phyloP scores from a whole-genome alignment of 2,329 filamentous ascomycete species.

The Fusarium temperatum region DNA sequence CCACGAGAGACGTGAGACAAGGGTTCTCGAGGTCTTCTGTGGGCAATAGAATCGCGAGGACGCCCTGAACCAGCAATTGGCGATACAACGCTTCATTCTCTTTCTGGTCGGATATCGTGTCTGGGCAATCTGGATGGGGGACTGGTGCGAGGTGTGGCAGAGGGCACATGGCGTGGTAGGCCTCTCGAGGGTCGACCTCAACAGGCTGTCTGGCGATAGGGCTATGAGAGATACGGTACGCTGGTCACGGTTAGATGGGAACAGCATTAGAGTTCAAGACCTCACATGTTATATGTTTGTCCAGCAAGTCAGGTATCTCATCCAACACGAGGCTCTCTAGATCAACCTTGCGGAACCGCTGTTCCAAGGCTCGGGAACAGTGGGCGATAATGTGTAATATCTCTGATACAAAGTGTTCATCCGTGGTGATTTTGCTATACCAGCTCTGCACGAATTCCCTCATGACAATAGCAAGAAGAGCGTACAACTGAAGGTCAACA shows the following conservation, averaged over 20 bases:
- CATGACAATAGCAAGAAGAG: conserved; percentile 87
- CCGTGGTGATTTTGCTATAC: conserved; percentile 92
- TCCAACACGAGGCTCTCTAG: conserved; percentile 84
- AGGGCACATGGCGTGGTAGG: conserved; percentile 87
- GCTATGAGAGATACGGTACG: conserved; percentile 74
- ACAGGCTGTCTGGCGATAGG: conserved; percentile 67
- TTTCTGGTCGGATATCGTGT: conserved; percentile 67
- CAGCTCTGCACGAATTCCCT: conserved; percentile 91
- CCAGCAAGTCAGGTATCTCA: conserved; percentile 83
- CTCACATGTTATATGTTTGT: conserved; percentile 81
- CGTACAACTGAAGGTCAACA: conserved; percentile 92
- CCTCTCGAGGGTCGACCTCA: conserved; percentile 67
- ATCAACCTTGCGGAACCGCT: conserved; percentile 84
- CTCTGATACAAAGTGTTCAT: conserved; percentile 88
- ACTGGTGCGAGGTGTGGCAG: conserved; percentile 83
- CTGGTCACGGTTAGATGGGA: conserved; percentile 55
- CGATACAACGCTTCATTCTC: conserved; percentile 86
- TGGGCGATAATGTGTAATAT: conserved; percentile 92
- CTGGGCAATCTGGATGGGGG: conserved; percentile 64
- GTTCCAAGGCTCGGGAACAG: conserved; percentile 86
- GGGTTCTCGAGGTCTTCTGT: conserved; percentile 92
- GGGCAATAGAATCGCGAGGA: conserved; percentile 84
- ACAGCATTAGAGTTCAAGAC: background rate
- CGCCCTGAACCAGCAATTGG: conserved; percentile 84
- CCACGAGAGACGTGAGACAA: conserved; percentile 83